Percentiles rank a stretch among this genome's conserved stretches.
These are phyloP conservation scores for Rhodotorula mucilaginosa DNA, from an alignment of 1,284 basidiomycete genomes.

Conservation along the genomic window DNA sequence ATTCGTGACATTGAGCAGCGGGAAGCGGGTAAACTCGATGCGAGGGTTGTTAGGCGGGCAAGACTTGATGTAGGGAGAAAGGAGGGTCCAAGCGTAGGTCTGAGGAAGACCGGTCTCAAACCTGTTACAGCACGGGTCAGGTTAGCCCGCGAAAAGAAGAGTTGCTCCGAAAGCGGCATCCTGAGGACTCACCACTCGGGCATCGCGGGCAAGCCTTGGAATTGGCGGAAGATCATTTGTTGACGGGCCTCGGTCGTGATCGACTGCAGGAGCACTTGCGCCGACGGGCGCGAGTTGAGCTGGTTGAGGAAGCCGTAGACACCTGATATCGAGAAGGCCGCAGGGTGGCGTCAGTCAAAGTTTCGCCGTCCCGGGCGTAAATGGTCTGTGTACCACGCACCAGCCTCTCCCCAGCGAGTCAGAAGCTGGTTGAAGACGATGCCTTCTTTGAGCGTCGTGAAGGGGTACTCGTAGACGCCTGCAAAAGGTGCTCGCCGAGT, in stretches of 20 bases:
- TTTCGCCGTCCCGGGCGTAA: too few relatives aligned
- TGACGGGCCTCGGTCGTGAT: constrained; percentile 67
- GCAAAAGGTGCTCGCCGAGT: neutral
- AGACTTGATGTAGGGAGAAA: constrained; percentile 58
- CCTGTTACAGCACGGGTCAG: constrained; percentile 10
- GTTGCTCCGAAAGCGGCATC: too few relatives aligned
- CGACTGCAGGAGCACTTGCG: constrained; percentile 59
- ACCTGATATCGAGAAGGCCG: constrained; percentile 15
- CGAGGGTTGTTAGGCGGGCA: constrained; percentile 55
- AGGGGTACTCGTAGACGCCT: constrained; percentile 53
- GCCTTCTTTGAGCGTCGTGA: constrained; percentile 61
- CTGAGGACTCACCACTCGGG: constrained; percentile 2
- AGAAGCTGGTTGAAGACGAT: constrained; percentile 63
- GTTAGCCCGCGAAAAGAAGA: too few relatives aligned
- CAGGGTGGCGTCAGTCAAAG: constrained; percentile 12
- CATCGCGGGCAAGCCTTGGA: constrained; percentile 48
- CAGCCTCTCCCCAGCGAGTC: constrained; percentile 62
- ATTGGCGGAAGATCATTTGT: constrained; percentile 66
- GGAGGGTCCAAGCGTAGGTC: constrained; percentile 61
- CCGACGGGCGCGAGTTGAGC: constrained; percentile 60
- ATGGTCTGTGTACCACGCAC: constrained; percentile 40
- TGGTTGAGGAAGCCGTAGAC: constrained; percentile 63
- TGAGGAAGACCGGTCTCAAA: constrained; percentile 60
- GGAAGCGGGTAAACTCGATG: constrained; percentile 50
- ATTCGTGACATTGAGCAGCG: constrained; percentile 54